Conservation (phyloP, 202 grass and related monocot genomes). For the Zoysia matrella region DNA sequence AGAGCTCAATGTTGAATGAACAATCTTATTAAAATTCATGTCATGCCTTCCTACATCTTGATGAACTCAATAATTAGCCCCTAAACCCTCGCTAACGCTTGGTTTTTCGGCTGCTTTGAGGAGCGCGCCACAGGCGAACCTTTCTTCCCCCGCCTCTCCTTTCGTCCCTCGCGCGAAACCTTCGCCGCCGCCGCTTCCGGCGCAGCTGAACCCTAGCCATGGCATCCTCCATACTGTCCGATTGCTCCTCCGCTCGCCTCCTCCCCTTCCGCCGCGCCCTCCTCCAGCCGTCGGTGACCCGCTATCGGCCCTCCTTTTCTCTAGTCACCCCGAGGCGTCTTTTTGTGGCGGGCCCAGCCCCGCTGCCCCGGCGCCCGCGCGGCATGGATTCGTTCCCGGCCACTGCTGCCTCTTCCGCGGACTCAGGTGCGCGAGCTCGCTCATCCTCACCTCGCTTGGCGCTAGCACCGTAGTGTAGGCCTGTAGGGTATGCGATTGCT, state of each 20-base stretch:
- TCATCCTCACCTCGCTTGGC: not conserved
- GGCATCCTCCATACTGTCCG: too few species aligned
- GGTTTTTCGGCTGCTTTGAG: not conserved
- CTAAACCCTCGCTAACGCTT: not conserved
- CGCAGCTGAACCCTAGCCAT: too few species aligned
- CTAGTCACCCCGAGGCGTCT: conserved; percentile 9
- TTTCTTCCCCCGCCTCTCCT: too few species aligned
- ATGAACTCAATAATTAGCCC: not conserved
- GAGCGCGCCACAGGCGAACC: not conserved
- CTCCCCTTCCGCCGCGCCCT: too few species aligned
- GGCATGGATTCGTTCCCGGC: conserved; percentile 36
- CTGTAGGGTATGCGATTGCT: not conserved
- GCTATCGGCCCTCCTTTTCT: conserved; percentile 22
- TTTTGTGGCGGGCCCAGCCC: conserved; percentile 25
- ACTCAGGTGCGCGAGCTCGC: conserved; percentile 40
- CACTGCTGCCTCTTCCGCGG: conserved; percentile 35
- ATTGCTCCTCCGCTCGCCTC: too few species aligned
- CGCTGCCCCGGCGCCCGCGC: conserved; percentile 24
- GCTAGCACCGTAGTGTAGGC: not conserved
- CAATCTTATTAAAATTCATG: not conserved
- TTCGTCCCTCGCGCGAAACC: too few species aligned
- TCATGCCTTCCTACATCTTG: too few species aligned
- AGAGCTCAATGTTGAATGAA: not conserved
- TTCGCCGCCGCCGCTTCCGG: too few species aligned
- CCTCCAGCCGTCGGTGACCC: too few species aligned